Evolutionary conservation across 2,329 filamentous ascomycete genomes (phyloP).

Genomic region (Exserohilum rostratum): DNA sequence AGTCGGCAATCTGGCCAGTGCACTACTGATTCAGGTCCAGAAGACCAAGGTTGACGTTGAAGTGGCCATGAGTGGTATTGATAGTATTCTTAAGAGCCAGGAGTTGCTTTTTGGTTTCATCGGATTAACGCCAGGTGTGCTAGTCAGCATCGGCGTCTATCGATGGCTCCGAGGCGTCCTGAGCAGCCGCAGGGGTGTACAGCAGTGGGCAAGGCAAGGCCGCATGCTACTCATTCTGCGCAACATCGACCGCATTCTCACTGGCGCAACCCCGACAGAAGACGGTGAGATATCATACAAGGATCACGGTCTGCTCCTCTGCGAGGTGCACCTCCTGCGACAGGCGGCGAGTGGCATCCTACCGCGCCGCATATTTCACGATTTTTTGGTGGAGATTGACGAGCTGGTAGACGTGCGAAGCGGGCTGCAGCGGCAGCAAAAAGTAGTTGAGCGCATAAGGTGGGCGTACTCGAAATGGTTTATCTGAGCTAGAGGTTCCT

Average conservation of each 20-base stretch:
- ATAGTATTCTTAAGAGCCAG: constrained; percentile 91
- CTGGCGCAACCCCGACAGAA: constrained; percentile 62
- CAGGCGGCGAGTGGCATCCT: constrained; percentile 70
- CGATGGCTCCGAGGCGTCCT: constrained; percentile 75
- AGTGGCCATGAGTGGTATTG: constrained; percentile 93
- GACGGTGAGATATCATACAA: constrained; percentile 84
- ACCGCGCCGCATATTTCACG: constrained; percentile 75
- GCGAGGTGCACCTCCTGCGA: constrained; percentile 84
- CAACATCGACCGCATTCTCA: constrained; percentile 78
- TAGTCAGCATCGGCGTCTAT: constrained; percentile 77
- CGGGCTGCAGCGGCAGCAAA: constrained; percentile 77
- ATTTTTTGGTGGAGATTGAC: constrained; percentile 86
- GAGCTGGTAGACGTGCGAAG: constrained; percentile 82
- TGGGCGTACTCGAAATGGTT: constrained; percentile 89
- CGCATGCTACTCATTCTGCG: constrained; percentile 79
- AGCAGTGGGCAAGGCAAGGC: constrained; percentile 68
- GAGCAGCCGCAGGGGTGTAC: constrained; percentile 72
- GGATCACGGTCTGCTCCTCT: constrained; percentile 87
- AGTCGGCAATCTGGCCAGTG: constrained; percentile 83
- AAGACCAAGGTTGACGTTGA: constrained; percentile 99
- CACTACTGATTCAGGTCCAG: constrained; percentile 93
- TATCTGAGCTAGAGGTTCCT: constrained; percentile 18
- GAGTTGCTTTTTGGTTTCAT: constrained; percentile 98
- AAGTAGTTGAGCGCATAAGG: constrained; percentile 79
- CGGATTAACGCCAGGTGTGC: constrained; percentile 87